Base-by-base conservation (phyloP, 768 basidiomycete species). In the Boletus vermiculosoides region DNA sequence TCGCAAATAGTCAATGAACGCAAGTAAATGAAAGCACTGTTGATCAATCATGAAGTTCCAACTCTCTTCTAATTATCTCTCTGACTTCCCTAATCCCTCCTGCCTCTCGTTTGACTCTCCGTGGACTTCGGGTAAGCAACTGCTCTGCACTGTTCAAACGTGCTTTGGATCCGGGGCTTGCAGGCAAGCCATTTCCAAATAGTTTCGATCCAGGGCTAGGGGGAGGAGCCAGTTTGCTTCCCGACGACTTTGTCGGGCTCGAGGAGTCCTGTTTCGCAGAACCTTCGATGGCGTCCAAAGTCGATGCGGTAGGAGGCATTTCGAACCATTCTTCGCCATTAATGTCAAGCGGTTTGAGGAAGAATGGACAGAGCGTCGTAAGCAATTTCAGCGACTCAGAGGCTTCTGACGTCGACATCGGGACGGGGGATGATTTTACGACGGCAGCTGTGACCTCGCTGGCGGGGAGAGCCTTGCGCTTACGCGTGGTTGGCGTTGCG, bases 391-490 rank as follows among this genome's bases (percentile, higher is more conserved):
- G 69, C 2, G 89, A 91, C 66, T 92, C 89, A 45, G 79, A 81
- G 2, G 91, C 90, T 71, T 93, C 91, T 11, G 86, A 85, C 28
- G 77, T 72, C 20, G 90, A 92, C 59, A 91, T 83, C 9, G 91
- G 90, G 7, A 92, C 85, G 1, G 87, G 85, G 0, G 90, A 90
- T 0, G 90, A 92, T 72, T 92, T 92, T 53, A 92, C 72, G 57
- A 93, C 75, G 12, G 90, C 86, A 23, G 81, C 72, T 5, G 78
- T 77, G 33, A 92, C 87, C 66, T 92, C 90, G 33, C 78, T 78
- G 16, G 76, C 71, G 16, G 87, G 90, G 50, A 92, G 74, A 25
- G 86, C 82, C 42, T 86, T 86, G 41, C 91, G 83, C 69, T 88
- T 91, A 49, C 91, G 82, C 28, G 76, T 69, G 4, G 82, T 77